Conservation (phyloP, 306 rosid species). For the Quercus agrifolia region DNA sequence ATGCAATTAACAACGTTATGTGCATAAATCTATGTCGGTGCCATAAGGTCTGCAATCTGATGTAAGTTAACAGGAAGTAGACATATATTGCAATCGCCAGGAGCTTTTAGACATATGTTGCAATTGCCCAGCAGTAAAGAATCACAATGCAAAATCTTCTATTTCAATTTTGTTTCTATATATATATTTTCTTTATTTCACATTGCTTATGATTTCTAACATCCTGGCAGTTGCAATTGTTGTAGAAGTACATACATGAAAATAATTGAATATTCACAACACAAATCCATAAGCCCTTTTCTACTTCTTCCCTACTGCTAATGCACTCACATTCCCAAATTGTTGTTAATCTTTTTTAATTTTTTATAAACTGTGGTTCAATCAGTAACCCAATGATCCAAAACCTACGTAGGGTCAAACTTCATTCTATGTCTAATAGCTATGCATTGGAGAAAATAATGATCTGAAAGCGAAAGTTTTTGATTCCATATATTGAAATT, state of each 20-base stretch:
- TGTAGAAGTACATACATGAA: not conserved
- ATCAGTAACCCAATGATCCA: no score
- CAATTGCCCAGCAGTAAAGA: not conserved
- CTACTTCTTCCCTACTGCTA: not conserved
- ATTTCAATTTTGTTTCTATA: not conserved
- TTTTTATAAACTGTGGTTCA: no score
- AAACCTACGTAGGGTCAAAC: no score
- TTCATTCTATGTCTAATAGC: no score
- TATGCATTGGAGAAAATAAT: no score
- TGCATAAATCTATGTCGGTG: not conserved
- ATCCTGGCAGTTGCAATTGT: not conserved
- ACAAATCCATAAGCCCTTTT: not conserved
- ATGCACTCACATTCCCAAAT: not conserved
- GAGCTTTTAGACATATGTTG: no score
- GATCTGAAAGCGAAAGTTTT: no score
- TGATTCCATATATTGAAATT: no score
- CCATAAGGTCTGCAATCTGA: not conserved
- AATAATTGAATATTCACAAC: not conserved
- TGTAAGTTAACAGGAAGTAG: no score
- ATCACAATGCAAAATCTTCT: not conserved
- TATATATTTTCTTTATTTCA: not conserved
- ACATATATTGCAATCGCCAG: no score
- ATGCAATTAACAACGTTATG: not conserved
- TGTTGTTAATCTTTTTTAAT: no score
- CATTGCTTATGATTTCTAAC: not conserved